phyloP scores from a whole-genome alignment of 768 basidiomycete species.

The Amanita jacksonii region DNA sequence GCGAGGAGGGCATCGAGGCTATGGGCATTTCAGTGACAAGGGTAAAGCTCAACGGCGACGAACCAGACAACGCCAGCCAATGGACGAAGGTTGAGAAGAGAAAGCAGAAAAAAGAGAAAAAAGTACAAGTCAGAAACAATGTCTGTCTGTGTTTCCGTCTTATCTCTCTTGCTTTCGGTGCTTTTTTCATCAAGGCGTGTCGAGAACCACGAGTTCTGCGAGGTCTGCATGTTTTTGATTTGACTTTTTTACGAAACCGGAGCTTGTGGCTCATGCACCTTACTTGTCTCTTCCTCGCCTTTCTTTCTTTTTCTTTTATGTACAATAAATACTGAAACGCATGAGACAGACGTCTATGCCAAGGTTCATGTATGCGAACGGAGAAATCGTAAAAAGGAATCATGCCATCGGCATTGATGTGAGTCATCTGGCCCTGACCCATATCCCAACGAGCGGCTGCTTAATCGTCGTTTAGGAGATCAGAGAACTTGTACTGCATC shows the following conservation, averaged over 20 bases:
- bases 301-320: no score
- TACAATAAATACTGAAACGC: no score
- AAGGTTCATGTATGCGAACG: conserved; percentile 72
- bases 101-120: conserved; percentile 61
- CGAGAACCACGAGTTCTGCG: no score
- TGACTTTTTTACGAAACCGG: no score
- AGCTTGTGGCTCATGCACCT: no score
- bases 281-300: no score
- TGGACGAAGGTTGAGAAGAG: conserved; percentile 62
- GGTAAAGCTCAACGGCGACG: not conserved
- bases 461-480: conserved; percentile 50
- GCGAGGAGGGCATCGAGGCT: not conserved
- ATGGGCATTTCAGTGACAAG: not conserved
- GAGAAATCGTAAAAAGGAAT: conserved; percentile 63
- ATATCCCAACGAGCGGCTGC: not conserved
- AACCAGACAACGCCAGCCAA: not conserved
- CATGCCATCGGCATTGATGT: conserved; percentile 79
- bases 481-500: conserved; percentile 76
- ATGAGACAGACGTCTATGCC: conserved; percentile 43
- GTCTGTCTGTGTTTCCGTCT: conserved; percentile 8
- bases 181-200: no score
- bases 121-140: conserved; percentile 17
- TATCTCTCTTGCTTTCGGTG: no score
- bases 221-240: no score
- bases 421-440: conserved; percentile 19